Evolutionary conservation across 1,284 basidiomycete species (phyloP), one percentile per base, ranked within the genome.

Genomic region (Pyrrhoderma noxium): DNA sequence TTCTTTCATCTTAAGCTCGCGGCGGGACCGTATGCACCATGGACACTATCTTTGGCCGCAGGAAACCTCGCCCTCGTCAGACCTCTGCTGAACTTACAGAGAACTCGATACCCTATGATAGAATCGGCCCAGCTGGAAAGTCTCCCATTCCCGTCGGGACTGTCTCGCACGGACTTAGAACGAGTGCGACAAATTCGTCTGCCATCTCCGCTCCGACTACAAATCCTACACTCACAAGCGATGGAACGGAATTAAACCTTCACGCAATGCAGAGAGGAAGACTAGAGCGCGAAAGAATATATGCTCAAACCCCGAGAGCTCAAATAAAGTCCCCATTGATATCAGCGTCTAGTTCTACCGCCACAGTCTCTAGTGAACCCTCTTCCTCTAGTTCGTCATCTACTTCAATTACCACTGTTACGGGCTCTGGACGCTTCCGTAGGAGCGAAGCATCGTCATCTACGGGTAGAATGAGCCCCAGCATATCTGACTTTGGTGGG

Each of bases 171-270:
- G 78, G 74, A 34, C 63, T 80, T 40, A 71, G 77, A 61, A 72
- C 73, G 31, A 44, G 56, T 37, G 60, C 48, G 37, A 57, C 58
- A 1, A 52, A 48, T 34, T 18, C 43, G 45, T 50, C 59, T 35
- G 54, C 41, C 44, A 89, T 89, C 56, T 88, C 84, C 38, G 85
- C 85, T 3, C 86, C 86, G 3, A 81, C 82, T 59, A 86, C 86
- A 14, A 89, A 89, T 61, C 86, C 86, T 11, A 78, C 80, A 8
- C 75, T 89, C 48, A 86, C 84, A 2, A 55, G 74, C 50, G 71
- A 75, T 60, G 85, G 86, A 44, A 81, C 81, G 11, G 84, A 85
- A 57, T 67, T 86, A 60, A 85, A 81, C 64, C 70, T 75, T 52
- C 77, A 72, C 60, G 69, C 70, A 18, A 65, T 77, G 58, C 69